Conservation (phyloP, 257 asterid genomes). For the Rubia yunnanensis region DNA sequence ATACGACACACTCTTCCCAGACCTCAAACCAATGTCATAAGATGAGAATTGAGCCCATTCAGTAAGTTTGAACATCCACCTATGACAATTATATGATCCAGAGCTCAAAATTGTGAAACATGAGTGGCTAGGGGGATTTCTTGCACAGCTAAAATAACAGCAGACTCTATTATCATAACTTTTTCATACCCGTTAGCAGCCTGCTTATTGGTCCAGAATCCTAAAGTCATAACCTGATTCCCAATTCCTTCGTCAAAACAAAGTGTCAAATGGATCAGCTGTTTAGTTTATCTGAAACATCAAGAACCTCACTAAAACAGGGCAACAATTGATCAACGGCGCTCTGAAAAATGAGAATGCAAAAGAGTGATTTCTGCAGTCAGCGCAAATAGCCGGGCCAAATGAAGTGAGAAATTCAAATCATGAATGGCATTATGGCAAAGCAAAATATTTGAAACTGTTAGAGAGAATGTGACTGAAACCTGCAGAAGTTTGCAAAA, state of each 20-base stretch:
- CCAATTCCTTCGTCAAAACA: conserved; percentile 99
- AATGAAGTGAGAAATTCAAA: background rate
- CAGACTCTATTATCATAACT: conserved; percentile 15
- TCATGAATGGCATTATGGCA: background rate
- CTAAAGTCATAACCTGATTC: conserved; percentile 91
- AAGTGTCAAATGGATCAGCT: conserved; percentile 80
- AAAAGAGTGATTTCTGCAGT: background rate
- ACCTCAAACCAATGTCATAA: conserved; percentile 92
- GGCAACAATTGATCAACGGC: conserved; percentile 86
- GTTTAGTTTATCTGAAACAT: conserved; percentile 69
- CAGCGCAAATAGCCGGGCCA: background rate
- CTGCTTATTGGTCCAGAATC: conserved; percentile 95
- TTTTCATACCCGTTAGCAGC: conserved; percentile 86
- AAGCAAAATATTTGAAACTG: background rate
- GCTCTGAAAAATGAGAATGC: conserved; percentile 38
- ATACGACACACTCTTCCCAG: conserved; percentile 89
- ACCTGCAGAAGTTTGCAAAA: too few relatives aligned
- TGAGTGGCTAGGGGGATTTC: conserved; percentile 1
- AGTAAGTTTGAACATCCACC: conserved; percentile 98
- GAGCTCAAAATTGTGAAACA: conserved; percentile 13
- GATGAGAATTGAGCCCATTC: conserved; percentile 97
- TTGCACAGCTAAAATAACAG: conserved; percentile 6
- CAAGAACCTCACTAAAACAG: conserved; percentile 85
- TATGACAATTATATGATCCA: conserved; percentile 23
- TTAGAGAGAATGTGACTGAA: background rate